phyloP scores from a whole-genome alignment of 495 filamentous ascomycete species.

The Tetracladium setigerum region DNA sequence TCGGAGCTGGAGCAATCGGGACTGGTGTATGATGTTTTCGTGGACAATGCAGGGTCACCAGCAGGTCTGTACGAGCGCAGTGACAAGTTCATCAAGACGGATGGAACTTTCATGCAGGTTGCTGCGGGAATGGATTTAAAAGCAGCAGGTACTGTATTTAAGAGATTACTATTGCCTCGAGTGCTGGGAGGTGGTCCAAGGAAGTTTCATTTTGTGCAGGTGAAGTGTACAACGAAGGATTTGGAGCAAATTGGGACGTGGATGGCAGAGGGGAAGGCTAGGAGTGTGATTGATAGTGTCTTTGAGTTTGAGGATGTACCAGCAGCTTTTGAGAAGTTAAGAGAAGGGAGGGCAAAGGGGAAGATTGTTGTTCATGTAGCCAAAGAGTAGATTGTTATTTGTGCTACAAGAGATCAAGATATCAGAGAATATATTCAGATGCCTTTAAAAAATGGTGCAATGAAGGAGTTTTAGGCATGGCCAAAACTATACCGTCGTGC shows the following conservation, averaged over 20 bases:
- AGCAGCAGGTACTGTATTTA: slow-evolving; percentile 7
- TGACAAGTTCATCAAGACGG: slow-evolving; percentile 44
- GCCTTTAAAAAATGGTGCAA: too few species aligned
- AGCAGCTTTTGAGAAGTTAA: slow-evolving; percentile 55
- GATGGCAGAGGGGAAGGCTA: slow-evolving; percentile 53
- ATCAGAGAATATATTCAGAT: background rate
- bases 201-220: slow-evolving; percentile 37
- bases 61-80: slow-evolving; percentile 44
- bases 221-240: slow-evolving; percentile 35
- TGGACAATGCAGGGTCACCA: slow-evolving; percentile 56
- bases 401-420: background rate
- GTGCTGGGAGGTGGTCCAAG: slow-evolving; percentile 60
- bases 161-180: slow-evolving; percentile 36
- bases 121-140: slow-evolving; percentile 26
- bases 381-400: too few species aligned
- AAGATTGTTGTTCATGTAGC: slow-evolving; percentile 59
- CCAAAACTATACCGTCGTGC: too few species aligned
- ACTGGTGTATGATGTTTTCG: slow-evolving; percentile 41
- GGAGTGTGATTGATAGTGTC: slow-evolving; percentile 49
- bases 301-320: slow-evolving; percentile 54
- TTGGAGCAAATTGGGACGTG: slow-evolving; percentile 47
- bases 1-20: slow-evolving; percentile 39
- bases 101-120: slow-evolving; percentile 51
- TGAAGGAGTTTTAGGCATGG: too few species aligned
- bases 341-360: slow-evolving; percentile 50